Evolutionary conservation across 1,139 yeast genomes (phyloP), one percentile per base, ranked within the genome.

Genomic region (Candida sojae): DNA sequence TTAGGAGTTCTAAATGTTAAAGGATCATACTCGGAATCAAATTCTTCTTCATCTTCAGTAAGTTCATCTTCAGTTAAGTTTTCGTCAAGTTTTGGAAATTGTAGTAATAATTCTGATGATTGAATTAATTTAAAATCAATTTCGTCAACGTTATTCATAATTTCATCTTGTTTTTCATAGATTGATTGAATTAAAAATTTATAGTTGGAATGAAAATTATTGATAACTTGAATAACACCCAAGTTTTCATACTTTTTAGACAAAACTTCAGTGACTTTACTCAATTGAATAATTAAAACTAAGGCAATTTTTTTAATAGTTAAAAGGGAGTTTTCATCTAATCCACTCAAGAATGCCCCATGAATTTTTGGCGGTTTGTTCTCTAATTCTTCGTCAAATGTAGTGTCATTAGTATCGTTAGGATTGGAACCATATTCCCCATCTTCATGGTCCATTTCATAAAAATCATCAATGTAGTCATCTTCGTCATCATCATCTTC

Each of bases 291-390:
- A 41, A 79, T 62, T 49, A 83, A 65, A 67, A 79, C 66, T 26
- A 80, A 55, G 4, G 80, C 67, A 29, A 80, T 63, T 50, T 72
- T 72, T 50, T 80, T 68, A 12, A 83, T 65, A 43, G 67, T 65
- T 35, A 66, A 63, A n/a, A 81, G 53, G 2, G 85, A 61, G 6
- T 64, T 59, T 11, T 55, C 59, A 53, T 77, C 77, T 48, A 81
- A 77, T 1, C 85, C 85, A 50, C 73, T 67, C 32, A 83, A 64
- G 57, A 83, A 82, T 2, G 87, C 80, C 10, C 75, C 75, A 9
- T 61, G 62, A 17, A 75, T 70, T 43, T 61, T 65, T 11, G 84
- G 85, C 25, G 66, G 68, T 32, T 58, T 63, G 56, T 81, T 80
- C 56, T 75, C 60, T n/a, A 42, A 32, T 5, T 51, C 56, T 30